Base-by-base conservation (phyloP, 202 grass and related monocot species). In the Sporobolus alterniflorus region DNA sequence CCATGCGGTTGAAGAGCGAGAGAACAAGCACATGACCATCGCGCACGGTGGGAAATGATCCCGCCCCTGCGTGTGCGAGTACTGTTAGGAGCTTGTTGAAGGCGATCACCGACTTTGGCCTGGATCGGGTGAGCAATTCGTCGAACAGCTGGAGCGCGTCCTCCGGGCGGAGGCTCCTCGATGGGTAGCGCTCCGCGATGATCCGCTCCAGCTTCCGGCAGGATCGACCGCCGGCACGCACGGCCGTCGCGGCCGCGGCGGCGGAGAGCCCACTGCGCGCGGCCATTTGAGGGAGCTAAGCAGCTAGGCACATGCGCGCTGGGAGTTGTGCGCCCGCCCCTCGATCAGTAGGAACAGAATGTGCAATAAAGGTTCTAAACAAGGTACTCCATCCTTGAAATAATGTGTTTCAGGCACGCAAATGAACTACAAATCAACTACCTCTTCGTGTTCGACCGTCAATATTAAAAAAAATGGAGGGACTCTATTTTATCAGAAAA, bases 1-100 rank as follows among this genome's bases (percentile, higher is more conserved):
- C 56, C 10, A 73, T 20, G 52, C 56, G 69, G 30, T 64, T 73
- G 69, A 63, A 82, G 43, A 82, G 80, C 8, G 69, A 82, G 56
- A 63, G 11, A 2, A 31, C 21, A 20, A 15, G 50, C 6, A 6
- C 7, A 13, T 29, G 3, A 5, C 31, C 49, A 1, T 22, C 34
- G 1, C 49, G 52, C 18, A 55, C 21, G 52, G 52, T 22, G 6
- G 52, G 24, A 9, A 21, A 22, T 0, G 52, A n/a, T 10, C 1
- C 43, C 43, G 43, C 11, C 43, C 11, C 20, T 2, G 21, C 9
- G 52, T n/a, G 52, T 22, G 67, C 50, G 29, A 47, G 26, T 25
- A 41, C 33, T 11, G 49, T 14, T 36, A 81, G 67, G 40, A 71
- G 16, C 39, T 17, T 47, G 4, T n/a, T 69, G 34, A 70, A 9